phyloP scores from a whole-genome alignment of 2,329 filamentous ascomycete genomes.

The Erysiphe pulchra region DNA sequence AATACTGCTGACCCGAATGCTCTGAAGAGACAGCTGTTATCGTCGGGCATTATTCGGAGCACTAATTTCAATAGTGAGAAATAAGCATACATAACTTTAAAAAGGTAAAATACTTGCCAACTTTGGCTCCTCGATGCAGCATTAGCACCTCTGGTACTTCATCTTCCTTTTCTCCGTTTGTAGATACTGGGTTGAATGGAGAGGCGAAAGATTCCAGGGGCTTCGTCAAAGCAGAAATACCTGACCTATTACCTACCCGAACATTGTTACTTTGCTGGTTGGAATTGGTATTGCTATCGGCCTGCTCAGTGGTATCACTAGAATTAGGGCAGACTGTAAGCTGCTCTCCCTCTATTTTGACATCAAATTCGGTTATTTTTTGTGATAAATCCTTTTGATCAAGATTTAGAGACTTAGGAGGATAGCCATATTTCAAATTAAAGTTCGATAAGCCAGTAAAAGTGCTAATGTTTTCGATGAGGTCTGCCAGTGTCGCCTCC shows the following conservation, averaged over 20 bases:
- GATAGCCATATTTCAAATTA: conserved; percentile 65
- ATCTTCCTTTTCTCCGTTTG: conserved; percentile 11
- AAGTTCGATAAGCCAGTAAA: conserved; percentile 41
- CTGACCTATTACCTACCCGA: not conserved
- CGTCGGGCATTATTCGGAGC: conserved; percentile 84
- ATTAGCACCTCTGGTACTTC: conserved; percentile 16
- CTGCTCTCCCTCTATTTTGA: conserved; percentile 41
- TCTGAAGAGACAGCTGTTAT: conserved; percentile 85
- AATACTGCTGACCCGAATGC: conserved; percentile 65
- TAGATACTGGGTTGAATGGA: conserved; percentile 5
- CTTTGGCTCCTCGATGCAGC: conserved; percentile 23
- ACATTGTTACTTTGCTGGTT: conserved; percentile 1
- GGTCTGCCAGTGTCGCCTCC: conserved; percentile 34
- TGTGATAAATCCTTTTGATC: conserved; percentile 20
- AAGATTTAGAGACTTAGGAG: conserved; percentile 42
- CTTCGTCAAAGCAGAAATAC: not conserved
- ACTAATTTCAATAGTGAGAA: conserved; percentile 19
- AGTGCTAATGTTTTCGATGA: conserved; percentile 32
- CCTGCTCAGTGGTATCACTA: not conserved
- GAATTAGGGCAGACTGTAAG: conserved; percentile 24
- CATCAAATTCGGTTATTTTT: conserved; percentile 26
- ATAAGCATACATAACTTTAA: conserved; percentile 3
- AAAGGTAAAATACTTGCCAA: conserved; percentile 17
- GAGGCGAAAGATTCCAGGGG: not conserved
- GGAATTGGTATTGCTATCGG: not conserved